Evolutionary conservation across 2,329 filamentous ascomycete genomes (phyloP), one percentile per base, ranked within the genome.

Genomic region (Epichloe sibirici): DNA sequence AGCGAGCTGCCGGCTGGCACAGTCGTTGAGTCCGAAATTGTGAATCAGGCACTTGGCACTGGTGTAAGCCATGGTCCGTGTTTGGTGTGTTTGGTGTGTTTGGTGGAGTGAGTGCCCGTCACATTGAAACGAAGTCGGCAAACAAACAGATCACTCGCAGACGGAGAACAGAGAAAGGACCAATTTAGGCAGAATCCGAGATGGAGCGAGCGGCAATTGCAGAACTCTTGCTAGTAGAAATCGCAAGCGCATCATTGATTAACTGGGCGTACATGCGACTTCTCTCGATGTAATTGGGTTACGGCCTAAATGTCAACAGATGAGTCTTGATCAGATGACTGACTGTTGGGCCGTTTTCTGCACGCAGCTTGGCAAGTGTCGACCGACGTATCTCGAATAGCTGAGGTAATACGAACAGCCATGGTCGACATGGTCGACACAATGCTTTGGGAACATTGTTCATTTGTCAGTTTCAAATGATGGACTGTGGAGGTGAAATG

Each of bases 21-120:
- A 44, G 49, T 51, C 35, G 52, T 43, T 35, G 50, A 45, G 5
- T 7, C 23, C 23, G n/a, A 39, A 40, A 34, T 40, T 39, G 45
- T 51, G 49, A 51, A 51, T 54, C 45, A 34, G 48, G 52, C 40
- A 42, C 34, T 48, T 42, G 45, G 52, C 49, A 48, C 28, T 42
- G 49, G 45, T 51, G 49, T 34, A 37, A 40, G 49, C 40, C 28
- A 44, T 51, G 52, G 52, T 45, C 48, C 17, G 51, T 50, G 47
- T 53, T 49, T 45, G 50, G 44, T 11, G 28, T 35, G 28, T 35
- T 35, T n/a, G 34, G 11, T 17, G 45, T 46, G 47, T 40, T 40
- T 49, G 38, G 46, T 15, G 45, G 49, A 38, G 17, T 21, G 17
- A 35, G 40, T 45, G 38, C 48, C 31, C 15, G 44, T 43, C 48